These are phyloP conservation scores for Lachancea lanzarotensis DNA, from an alignment of 805 yeast species.

Conservation along the genomic window DNA sequence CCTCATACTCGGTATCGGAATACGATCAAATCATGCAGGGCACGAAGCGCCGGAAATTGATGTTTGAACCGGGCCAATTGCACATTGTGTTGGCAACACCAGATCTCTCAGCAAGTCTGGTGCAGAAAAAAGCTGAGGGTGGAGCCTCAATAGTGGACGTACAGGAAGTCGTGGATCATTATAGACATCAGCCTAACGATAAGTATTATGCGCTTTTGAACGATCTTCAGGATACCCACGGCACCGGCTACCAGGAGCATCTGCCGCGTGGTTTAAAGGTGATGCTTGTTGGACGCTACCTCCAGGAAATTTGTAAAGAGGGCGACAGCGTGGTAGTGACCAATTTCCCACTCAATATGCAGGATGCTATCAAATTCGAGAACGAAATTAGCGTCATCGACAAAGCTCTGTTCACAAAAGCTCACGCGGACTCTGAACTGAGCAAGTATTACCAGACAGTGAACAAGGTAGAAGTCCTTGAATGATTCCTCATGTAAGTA, in stretches of 20 bases:
- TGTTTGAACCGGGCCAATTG: slow-evolving; percentile 38
- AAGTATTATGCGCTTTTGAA: slow-evolving; percentile 49
- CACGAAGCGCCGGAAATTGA: slow-evolving; percentile 42
- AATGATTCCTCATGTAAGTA: slow-evolving; percentile 6
- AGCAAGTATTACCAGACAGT: slow-evolving; percentile 63
- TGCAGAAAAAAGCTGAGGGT: slow-evolving; percentile 21
- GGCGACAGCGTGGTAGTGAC: slow-evolving; percentile 45
- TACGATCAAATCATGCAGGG: slow-evolving; percentile 43
- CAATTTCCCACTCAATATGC: slow-evolving; percentile 55
- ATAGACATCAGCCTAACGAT: slow-evolving; percentile 38
- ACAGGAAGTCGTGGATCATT: slow-evolving; percentile 39
- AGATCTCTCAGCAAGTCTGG: slow-evolving; percentile 13
- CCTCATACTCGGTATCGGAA: slow-evolving; percentile 32
- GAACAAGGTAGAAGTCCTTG: slow-evolving; percentile 37
- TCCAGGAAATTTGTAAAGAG: slow-evolving; percentile 23
- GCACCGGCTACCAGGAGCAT: slow-evolving; percentile 21
- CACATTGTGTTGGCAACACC: slow-evolving; percentile 37
- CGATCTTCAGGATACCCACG: slow-evolving; percentile 31
- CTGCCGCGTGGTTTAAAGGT: slow-evolving; percentile 35
- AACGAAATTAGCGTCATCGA: slow-evolving; percentile 52
- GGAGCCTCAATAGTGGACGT: slow-evolving; percentile 46
- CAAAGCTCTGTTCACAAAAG: slow-evolving; percentile 30
- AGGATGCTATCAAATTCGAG: slow-evolving; percentile 68
- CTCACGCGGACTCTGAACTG: slow-evolving; percentile 37
- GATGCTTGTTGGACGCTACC: slow-evolving; percentile 29